A percentile compares a stretch with the other conserved stretches of the same genome.
Evolutionary conservation across 1,284 basidiomycete genomes (phyloP).

Genomic region (Austroboletus niveus): DNA sequence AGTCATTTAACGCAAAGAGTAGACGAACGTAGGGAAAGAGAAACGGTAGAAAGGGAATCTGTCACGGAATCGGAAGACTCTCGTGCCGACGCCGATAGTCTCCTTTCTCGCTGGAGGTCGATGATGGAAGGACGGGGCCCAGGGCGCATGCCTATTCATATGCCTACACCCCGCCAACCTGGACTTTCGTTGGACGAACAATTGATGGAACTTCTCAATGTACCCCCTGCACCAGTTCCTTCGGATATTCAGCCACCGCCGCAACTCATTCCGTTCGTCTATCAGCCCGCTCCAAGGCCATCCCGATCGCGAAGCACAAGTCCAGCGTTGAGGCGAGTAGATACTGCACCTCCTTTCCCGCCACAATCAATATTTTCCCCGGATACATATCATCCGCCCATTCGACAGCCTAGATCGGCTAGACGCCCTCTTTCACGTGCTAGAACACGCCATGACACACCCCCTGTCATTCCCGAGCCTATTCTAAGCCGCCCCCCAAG

Average conservation of each 20-base stretch:
- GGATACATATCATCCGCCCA: slow-evolving; percentile 15
- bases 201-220: slow-evolving; percentile 55
- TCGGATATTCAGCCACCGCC: slow-evolving; percentile 51
- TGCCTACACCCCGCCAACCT: slow-evolving; percentile 41
- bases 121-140: slow-evolving; percentile 19
- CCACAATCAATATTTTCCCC: slow-evolving; percentile 18
- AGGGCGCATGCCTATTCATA: slow-evolving; percentile 34
- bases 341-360: slow-evolving; percentile 23
- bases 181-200: slow-evolving; percentile 56
- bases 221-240: slow-evolving; percentile 39
- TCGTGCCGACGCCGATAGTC: slow-evolving; percentile 27
- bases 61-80: slow-evolving; percentile 26
- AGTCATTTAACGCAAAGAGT: slow-evolving; percentile 5
- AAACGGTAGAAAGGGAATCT: slow-evolving; percentile 17
- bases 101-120: slow-evolving; percentile 23
- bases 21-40: not conserved
- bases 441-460: not conserved
- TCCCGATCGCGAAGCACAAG: slow-evolving; percentile 46
- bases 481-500: not conserved
- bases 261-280: slow-evolving; percentile 50
- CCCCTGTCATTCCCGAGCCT: slow-evolving; percentile 13
- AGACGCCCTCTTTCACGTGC: slow-evolving; percentile 10
- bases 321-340: slow-evolving; percentile 23
- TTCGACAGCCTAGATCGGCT: slow-evolving; percentile 5
- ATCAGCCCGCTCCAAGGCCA: slow-evolving; percentile 45